A percentile compares a stretch with the other conserved stretches of the same genome.
Evolutionary conservation across 768 basidiomycete species (phyloP).

Genomic region (Lepiota subincarnata): DNA sequence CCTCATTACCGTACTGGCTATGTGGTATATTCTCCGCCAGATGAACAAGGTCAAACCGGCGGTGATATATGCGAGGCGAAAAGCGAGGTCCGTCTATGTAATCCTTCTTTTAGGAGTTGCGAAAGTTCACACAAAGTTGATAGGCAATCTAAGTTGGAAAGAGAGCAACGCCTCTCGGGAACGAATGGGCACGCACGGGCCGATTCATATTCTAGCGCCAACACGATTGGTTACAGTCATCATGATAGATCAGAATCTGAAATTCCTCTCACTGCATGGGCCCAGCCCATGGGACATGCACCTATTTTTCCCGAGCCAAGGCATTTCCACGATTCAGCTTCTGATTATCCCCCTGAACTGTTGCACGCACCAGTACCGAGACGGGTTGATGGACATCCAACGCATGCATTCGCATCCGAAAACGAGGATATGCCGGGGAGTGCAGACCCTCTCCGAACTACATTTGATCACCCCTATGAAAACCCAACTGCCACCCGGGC

Average conservation of each 20-base stretch:
- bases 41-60: constrained; percentile 67
- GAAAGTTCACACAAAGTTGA: not conserved
- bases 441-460: not conserved
- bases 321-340: constrained; percentile 1
- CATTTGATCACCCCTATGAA: not conserved
- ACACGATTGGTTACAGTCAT: not conserved
- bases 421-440: not conserved
- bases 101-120: not conserved
- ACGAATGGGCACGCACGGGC: not conserved
- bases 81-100: constrained; percentile 49
- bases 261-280: constrained; percentile 5
- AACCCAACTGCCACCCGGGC: not conserved
- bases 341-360: not conserved
- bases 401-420: not conserved
- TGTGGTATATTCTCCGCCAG: constrained; percentile 77
- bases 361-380: constrained; percentile 6
- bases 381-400: not conserved
- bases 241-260: constrained; percentile 2
- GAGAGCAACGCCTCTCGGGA: not conserved
- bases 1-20: constrained; percentile 68
- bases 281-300: constrained; percentile 1
- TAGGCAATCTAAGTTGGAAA: constrained; percentile 8
- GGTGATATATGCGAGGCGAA: constrained; percentile 67
- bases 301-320: not conserved
- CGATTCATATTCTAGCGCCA: not conserved